Conservation (phyloP, 2,329 filamentous ascomycete species). For the Alternaria solani region DNA sequence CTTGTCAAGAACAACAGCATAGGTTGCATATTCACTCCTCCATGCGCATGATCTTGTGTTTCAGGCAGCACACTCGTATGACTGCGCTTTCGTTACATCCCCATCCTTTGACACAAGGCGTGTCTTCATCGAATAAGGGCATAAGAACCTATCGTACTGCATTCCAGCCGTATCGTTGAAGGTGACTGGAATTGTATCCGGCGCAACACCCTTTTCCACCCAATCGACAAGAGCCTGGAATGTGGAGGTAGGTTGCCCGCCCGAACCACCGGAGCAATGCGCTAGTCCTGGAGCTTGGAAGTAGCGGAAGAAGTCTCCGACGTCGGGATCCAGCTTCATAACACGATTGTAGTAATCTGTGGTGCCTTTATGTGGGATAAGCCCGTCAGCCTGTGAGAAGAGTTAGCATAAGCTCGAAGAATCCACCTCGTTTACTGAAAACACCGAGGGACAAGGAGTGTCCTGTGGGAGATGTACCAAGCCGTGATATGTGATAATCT, state of each 20-base stretch:
- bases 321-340: slow-evolving; percentile 13
- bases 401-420: neutral
- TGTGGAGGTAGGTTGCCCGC: slow-evolving; percentile 44
- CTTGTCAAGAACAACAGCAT: neutral
- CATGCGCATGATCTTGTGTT: neutral
- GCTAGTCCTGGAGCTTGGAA: slow-evolving; percentile 35
- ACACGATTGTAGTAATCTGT: slow-evolving; percentile 25
- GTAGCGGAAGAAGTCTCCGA: slow-evolving; percentile 33
- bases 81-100: slow-evolving; percentile 15
- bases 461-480: slow-evolving; percentile 1
- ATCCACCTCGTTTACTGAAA: neutral
- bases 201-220: slow-evolving; percentile 35
- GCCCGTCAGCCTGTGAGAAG: neutral
- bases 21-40: neutral
- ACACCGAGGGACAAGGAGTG: neutral
- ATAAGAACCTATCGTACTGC: slow-evolving; percentile 23
- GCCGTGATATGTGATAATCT: slow-evolving; percentile 39
- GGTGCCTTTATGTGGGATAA: slow-evolving; percentile 12
- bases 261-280: slow-evolving; percentile 31
- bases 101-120: slow-evolving; percentile 12
- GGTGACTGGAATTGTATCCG: slow-evolving; percentile 18
- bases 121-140: slow-evolving; percentile 27
- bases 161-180: slow-evolving; percentile 4
- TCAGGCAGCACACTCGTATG: slow-evolving; percentile 12
- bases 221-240: slow-evolving; percentile 35